phyloP scores from a whole-genome alignment of 352 stramenopile genomes.

The Globisporangium cederbergense region DNA sequence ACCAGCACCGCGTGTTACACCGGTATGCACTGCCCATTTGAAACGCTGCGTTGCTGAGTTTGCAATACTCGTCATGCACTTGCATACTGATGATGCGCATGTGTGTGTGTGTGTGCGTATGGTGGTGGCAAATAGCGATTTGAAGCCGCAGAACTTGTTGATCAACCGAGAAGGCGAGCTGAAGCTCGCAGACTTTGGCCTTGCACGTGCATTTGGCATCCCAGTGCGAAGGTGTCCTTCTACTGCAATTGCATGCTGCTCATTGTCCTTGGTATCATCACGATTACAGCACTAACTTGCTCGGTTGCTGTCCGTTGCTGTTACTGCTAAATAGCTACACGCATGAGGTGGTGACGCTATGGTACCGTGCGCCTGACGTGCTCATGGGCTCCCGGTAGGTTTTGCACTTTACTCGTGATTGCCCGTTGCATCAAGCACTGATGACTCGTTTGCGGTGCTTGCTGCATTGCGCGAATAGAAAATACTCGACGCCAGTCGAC shows the following conservation, averaged over 20 bases:
- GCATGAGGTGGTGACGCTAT: constrained; percentile 99
- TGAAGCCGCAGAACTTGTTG: constrained; percentile 98
- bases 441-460: constrained; percentile 6
- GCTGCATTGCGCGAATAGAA: constrained; percentile 48
- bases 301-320: background rate
- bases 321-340: constrained; percentile 82
- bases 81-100: background rate
- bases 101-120: background rate
- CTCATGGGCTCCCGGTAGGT: constrained; percentile 93
- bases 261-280: background rate
- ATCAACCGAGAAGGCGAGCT: constrained; percentile 98
- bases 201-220: constrained; percentile 99
- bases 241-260: background rate
- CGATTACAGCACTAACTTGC: background rate
- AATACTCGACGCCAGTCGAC: constrained; percentile 99
- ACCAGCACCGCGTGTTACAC: constrained; percentile 95
- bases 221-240: constrained; percentile 89
- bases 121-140: constrained; percentile 84
- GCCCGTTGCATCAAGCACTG: background rate
- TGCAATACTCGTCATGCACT: background rate
- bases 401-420: background rate
- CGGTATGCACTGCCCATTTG: constrained; percentile 32
- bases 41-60: background rate
- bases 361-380: constrained; percentile 98
- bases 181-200: constrained; percentile 99